Evolutionary conservation across 2,329 filamentous ascomycete species (phyloP).

Genomic region (Alternaria sp.): DNA sequence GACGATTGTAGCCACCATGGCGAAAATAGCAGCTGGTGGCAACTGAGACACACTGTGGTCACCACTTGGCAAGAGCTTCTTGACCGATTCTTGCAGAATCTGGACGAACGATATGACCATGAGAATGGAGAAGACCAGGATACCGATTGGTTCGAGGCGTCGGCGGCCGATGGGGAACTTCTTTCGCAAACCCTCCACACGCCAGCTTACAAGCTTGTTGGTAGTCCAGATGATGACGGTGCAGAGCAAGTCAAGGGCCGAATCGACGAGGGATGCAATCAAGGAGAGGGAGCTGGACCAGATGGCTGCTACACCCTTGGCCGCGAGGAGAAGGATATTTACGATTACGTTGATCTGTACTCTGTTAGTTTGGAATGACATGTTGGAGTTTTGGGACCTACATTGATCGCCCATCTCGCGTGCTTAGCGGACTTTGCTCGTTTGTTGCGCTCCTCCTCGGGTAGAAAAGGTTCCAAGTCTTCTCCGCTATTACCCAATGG

Average conservation of each 20-base stretch:
- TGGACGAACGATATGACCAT: slow-evolving; percentile 69
- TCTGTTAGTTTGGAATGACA: slow-evolving; percentile 2
- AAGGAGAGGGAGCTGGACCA: slow-evolving; percentile 66
- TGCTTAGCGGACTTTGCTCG: slow-evolving; percentile 55
- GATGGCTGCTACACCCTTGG: slow-evolving; percentile 62
- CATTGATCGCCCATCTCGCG: slow-evolving; percentile 64
- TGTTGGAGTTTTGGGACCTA: slow-evolving; percentile 20
- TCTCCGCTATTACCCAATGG: slow-evolving; percentile 58
- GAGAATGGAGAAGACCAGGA: slow-evolving; percentile 66
- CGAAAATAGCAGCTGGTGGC: slow-evolving; percentile 61
- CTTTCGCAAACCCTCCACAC: slow-evolving; percentile 56
- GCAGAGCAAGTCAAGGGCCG: slow-evolving; percentile 65
- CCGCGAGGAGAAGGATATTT: slow-evolving; percentile 63
- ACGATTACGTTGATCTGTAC: slow-evolving; percentile 63
- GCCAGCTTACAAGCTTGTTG: slow-evolving; percentile 65
- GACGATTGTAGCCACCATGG: slow-evolving; percentile 63
- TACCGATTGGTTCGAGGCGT: slow-evolving; percentile 66
- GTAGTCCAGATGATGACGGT: slow-evolving; percentile 67
- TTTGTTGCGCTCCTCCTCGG: slow-evolving; percentile 60
- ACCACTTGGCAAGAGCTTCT: slow-evolving; percentile 61
- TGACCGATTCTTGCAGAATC: slow-evolving; percentile 66
- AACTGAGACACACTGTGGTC: slow-evolving; percentile 58
- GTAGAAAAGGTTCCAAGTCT: slow-evolving; percentile 61
- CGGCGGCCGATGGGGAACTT: slow-evolving; percentile 61
- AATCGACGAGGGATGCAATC: slow-evolving; percentile 67